Conservation (phyloP, 176 grass and related monocot species). For the Oryza longistaminata region DNA sequence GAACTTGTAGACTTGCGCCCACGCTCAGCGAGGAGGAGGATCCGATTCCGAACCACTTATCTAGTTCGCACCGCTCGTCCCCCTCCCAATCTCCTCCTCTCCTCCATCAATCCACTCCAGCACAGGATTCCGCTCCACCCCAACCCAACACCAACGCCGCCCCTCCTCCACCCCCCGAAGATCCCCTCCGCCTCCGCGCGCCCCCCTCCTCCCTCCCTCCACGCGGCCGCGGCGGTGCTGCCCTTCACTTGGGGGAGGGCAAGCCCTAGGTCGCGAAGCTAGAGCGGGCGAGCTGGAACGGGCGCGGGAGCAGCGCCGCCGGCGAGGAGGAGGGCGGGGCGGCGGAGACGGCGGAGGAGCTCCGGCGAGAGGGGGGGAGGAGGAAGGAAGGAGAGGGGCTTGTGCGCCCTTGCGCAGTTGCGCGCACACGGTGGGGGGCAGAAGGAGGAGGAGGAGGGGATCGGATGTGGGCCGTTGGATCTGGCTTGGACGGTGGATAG, state of each 20-base stretch:
- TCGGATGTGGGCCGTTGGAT: neutral
- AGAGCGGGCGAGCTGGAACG: neutral
- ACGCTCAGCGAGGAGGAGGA: neutral
- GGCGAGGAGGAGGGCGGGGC: too few species aligned
- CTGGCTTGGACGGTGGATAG: neutral
- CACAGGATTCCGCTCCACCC: neutral
- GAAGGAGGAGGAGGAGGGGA: neutral
- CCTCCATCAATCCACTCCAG: neutral
- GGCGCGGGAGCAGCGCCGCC: too few species aligned
- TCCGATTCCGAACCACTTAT: neutral
- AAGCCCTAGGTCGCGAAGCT: too few species aligned
- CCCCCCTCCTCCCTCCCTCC: neutral
- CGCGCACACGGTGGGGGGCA: too few species aligned
- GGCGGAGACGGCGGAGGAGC: neutral
- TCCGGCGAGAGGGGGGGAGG: neutral
- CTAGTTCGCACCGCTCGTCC: neutral
- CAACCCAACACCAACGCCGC: too few species aligned
- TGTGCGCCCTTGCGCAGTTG: neutral
- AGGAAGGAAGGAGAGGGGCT: neutral
- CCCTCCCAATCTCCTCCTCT: neutral
- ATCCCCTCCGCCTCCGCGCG: neutral
- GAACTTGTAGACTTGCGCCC: neutral
- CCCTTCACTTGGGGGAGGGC: neutral
- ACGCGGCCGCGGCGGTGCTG: neutral
- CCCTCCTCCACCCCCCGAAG: neutral